Conservation (phyloP, 306 rosid genomes). For the Cucumis cinereus region DNA sequence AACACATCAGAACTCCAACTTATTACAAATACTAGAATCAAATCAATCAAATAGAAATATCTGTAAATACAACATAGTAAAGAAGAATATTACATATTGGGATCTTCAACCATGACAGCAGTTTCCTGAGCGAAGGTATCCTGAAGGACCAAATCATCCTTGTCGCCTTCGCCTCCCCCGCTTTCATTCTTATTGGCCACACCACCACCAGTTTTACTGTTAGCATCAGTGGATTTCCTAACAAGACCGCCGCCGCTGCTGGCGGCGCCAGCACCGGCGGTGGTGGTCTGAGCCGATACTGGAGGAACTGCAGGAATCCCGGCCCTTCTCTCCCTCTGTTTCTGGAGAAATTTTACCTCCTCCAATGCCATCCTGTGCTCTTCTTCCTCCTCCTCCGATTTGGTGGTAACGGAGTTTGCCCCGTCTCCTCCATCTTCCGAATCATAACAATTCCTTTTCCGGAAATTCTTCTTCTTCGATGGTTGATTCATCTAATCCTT, state of each 20-base stretch:
- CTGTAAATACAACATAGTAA: background rate
- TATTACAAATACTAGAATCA: background rate
- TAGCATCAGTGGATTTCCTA: constrained; percentile 16
- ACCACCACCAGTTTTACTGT: background rate
- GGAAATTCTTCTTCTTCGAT: constrained; percentile 12
- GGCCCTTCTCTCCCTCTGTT: constrained; percentile 77
- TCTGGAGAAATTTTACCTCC: constrained; percentile 84
- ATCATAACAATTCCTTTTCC: constrained; percentile 6
- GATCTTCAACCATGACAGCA: constrained; percentile 83
- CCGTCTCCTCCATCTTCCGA: constrained; percentile 4
- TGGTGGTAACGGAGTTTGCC: background rate
- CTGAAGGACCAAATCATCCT: constrained; percentile 82
- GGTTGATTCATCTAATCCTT: constrained; percentile 1
- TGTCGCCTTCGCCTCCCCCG: constrained; percentile 32
- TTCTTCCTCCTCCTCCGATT: constrained; percentile 5
- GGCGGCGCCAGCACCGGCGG: background rate
- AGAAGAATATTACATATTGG: constrained; percentile 45
- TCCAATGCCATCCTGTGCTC: constrained; percentile 65
- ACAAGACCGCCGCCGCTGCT: constrained; percentile 5
- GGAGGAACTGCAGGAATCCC: constrained; percentile 59
- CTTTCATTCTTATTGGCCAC: constrained; percentile 24
- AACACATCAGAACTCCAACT: background rate
- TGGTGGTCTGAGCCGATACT: background rate
- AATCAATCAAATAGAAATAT: background rate
- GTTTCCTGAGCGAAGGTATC: constrained; percentile 94